Conservation (phyloP, 2,329 filamentous ascomycete species). For the Diplodia sapinea region DNA sequence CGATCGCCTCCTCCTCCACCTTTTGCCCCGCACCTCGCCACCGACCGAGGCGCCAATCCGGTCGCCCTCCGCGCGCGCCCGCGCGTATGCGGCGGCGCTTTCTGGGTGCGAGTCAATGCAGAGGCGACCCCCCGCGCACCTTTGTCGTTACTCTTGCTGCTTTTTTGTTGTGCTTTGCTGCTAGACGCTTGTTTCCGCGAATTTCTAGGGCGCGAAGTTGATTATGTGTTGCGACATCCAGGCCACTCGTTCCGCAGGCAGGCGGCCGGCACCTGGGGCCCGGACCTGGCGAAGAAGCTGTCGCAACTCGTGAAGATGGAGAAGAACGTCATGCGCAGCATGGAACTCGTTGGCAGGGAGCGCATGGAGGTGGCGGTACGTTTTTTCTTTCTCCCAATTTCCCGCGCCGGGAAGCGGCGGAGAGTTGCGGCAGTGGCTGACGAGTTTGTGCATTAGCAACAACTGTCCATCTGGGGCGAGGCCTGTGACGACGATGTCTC, state of each 20-base stretch:
- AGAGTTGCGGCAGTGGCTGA: constrained; percentile 8
- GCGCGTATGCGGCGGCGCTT: not conserved
- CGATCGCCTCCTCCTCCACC: constrained; percentile 1
- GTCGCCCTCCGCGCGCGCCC: not conserved
- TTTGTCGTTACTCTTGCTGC: not conserved
- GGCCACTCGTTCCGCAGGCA: constrained; percentile 75
- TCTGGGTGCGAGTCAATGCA: not conserved
- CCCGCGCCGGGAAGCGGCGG: not conserved
- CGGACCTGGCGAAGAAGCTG: constrained; percentile 96
- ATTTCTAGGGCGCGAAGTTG: constrained; percentile 20
- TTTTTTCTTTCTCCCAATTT: constrained; percentile 36
- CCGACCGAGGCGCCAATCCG: not conserved
- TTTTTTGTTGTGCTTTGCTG: constrained; percentile 18
- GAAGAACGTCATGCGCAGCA: constrained; percentile 99
- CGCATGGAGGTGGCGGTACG: constrained; percentile 97
- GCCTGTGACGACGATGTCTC: constrained; percentile 95
- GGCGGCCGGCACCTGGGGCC: constrained; percentile 76
- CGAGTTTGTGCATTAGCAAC: constrained; percentile 68
- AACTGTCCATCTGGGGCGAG: constrained; percentile 98
- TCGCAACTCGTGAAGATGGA: constrained; percentile 99
- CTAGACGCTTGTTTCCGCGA: constrained; percentile 14
- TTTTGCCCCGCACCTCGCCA: not conserved
- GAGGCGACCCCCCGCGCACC: not conserved
- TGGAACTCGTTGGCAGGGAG: constrained; percentile 93
- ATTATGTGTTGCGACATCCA: constrained; percentile 41